Base-by-base conservation (phyloP, 495 filamentous ascomycete genomes). In the Podospora tetraspora region DNA sequence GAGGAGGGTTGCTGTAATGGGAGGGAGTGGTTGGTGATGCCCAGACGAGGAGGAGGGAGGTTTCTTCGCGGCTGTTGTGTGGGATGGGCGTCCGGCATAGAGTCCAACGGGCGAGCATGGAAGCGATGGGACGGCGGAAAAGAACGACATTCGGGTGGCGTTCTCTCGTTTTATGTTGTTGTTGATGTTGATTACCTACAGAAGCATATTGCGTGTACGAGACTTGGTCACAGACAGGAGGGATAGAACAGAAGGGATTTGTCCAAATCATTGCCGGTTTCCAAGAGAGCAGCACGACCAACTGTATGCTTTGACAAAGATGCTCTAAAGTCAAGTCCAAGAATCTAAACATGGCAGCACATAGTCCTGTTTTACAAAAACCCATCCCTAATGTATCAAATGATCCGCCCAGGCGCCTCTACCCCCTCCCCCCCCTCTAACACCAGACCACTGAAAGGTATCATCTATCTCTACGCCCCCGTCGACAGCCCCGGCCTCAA, bases 401-500 rank as follows among this genome's bases (percentile, higher is more conserved):
- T 60, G 23, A 29, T 29, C 3, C 58, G 11, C 27, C 34, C 34
- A 43, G 13, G n/a, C 23, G 13, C 23, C 23, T 43, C 34, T 43
- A 43, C 34, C 34, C 34, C 34, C 34, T 43, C 4, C 5, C 59
- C 59, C 23, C 22, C 13, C 16, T 60, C 27, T 25, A 23, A n/a
- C 16, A n/a, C 34, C 13, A 43, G 13, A 43, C 34, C 13, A 25
- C 24, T 25, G 24, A 3, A 19, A 43, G 13, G 13, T 43, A 43
- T 43, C 63, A 11, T 22, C 34, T 9, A 32, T 30, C 24, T 32
- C 24, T n/a, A 59, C 21, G 52, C 12, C 57, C 16, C 52, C 21
- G 22, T 34, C 8, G 21, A 6, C 34, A 43, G 7, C 3, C 34
- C n/a, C 62, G 73, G 71, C 67, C 75, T 77, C 27, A 87, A 58